These are phyloP conservation scores for Lasiosphaeriaceae sp. DNA, from an alignment of 495 filamentous ascomycete genomes.

Conservation along the genomic window DNA sequence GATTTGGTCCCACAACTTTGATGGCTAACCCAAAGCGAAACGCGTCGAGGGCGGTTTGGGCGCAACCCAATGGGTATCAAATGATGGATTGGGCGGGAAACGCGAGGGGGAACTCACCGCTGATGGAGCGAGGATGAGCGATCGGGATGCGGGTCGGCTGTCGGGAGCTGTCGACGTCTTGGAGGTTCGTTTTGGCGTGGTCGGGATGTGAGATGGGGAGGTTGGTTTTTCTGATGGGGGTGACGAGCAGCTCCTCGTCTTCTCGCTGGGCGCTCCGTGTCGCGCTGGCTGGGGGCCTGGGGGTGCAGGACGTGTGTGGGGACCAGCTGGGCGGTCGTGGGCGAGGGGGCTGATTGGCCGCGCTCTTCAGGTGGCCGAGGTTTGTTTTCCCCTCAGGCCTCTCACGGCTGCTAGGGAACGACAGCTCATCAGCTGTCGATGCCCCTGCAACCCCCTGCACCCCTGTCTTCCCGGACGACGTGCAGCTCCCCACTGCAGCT, in stretches of 20 bases:
- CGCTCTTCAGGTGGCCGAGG: slow-evolving; percentile 17
- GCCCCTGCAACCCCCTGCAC: not conserved
- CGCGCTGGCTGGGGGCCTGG: slow-evolving; percentile 13
- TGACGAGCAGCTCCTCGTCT: slow-evolving; percentile 3
- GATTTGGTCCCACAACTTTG: no score
- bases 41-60: slow-evolving; percentile 3
- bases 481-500: slow-evolving; percentile 10
- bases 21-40: not conserved
- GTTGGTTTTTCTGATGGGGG: slow-evolving; percentile 19
- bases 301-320: slow-evolving; percentile 16
- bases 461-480: slow-evolving; percentile 5
- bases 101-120: not conserved
- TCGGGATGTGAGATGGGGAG: slow-evolving; percentile 14
- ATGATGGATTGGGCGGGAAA: not conserved
- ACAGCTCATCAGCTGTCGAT: slow-evolving; percentile 5
- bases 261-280: not conserved
- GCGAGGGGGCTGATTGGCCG: slow-evolving; percentile 20
- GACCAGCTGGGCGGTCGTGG: slow-evolving; percentile 18
- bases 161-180: slow-evolving; percentile 5
- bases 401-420: not conserved
- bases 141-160: slow-evolving; percentile 3
- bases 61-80: not conserved
- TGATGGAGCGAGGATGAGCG: not conserved
- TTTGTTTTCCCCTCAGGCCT: slow-evolving; percentile 20
- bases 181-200: slow-evolving; percentile 6